Evolutionary conservation across 495 filamentous ascomycete genomes (phyloP).

Genomic region (Penicillium lividum): DNA sequence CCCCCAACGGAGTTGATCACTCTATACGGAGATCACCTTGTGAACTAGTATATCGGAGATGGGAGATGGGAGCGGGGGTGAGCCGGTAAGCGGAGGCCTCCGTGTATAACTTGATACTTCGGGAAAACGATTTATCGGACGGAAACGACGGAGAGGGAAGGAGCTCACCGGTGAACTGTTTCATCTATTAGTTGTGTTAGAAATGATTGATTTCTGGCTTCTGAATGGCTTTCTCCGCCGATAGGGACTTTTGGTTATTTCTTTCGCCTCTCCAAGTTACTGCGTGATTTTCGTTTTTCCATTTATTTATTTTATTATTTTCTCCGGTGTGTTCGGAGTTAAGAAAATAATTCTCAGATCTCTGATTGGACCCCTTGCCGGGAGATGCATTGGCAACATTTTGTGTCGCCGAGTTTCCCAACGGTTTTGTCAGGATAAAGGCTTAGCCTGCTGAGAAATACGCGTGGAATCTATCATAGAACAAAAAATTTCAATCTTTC

Average conservation of each 20-base stretch:
- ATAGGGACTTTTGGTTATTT: constrained; percentile 7
- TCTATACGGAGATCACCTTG: too few species aligned
- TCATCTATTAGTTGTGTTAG: constrained; percentile 15
- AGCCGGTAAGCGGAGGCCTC: constrained; percentile 26
- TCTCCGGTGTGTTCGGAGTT: background rate
- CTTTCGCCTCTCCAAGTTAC: constrained; percentile 6
- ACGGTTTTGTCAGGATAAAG: constrained; percentile 11
- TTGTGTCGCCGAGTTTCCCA: constrained; percentile 10
- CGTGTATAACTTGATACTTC: constrained; percentile 7
- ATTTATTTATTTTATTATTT: too few species aligned
- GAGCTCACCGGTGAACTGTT: constrained; percentile 5
- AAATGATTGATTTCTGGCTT: constrained; percentile 11
- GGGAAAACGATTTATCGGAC: constrained; percentile 7
- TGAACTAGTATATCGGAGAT: background rate
- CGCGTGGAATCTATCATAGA: constrained; percentile 9
- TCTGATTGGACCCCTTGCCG: constrained; percentile 13
- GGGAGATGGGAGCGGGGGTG: background rate
- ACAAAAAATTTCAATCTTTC: background rate
- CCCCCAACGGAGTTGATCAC: background rate
- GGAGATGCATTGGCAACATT: background rate
- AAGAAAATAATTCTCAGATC: background rate
- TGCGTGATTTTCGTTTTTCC: constrained; percentile 18
- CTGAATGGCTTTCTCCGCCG: constrained; percentile 32
- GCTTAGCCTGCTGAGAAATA: constrained; percentile 13
- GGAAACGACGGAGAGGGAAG: constrained; percentile 14